Evolutionary conservation across 306 rosid species (phyloP), one percentile per base, ranked within the genome.

Genomic region (Fragaria ananassa): DNA sequence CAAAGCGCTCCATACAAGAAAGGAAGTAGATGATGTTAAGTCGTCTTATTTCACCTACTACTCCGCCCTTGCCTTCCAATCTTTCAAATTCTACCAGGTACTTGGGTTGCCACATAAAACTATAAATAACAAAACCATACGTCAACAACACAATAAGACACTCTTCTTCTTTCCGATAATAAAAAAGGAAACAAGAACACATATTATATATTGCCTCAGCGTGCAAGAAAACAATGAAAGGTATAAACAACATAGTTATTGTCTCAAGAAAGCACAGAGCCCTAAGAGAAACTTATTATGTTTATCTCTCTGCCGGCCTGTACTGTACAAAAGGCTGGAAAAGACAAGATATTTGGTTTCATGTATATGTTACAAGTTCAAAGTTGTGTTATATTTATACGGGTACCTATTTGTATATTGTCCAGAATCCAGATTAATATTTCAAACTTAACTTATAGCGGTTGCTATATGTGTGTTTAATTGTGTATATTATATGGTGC

Each of bases 21-120:
- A 93, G 92, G 66, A 86, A 91, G 77, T 93, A 93, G 50, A 91
- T 65, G 51, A 93, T 85, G 71, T 93, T 93, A 82, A 93, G 74
- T 73, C 88, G 83, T 81, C 97, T 83, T 69, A 88, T 84, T 85
- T 91, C 83, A 15, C 76, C 68, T n/a, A 3, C 73, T 49, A 63
- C 89, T 81, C 89, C 86, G 61, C 76, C 70, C 81, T 82, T 81
- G 69, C 53, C 81, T 82, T 91, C 66, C 49, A 42, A 54, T 72
- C 68, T 72, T 73, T 80, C 76, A 63, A 44, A 58, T 60, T 42
- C 37, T 10, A n/a, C 62, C 19, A 0, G 2, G 25, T 8, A 34
- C 50, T 27, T 60, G 8, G 25, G 53, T 12, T 41, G 9, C 71
- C 51, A 67, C 46, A 15, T 31, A 37, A 37, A 17, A 64, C 25